phyloP scores from a whole-genome alignment of 2,329 filamentous ascomycete genomes.

The Trichoderma sp. region DNA sequence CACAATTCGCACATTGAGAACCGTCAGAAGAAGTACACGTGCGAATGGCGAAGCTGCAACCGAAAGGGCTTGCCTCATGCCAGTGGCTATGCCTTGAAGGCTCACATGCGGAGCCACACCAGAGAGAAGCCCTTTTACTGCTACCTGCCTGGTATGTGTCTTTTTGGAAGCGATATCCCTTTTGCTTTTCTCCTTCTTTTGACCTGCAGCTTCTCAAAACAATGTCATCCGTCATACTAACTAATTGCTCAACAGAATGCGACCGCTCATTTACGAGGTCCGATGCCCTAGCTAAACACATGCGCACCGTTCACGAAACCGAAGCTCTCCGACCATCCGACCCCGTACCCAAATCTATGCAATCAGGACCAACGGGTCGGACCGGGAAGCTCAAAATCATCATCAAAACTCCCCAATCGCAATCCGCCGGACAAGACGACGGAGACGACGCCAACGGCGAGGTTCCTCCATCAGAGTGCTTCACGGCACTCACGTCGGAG shows the following conservation, averaged over 20 bases:
- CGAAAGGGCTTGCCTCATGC: conserved; percentile 89
- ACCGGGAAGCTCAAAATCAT: conserved; percentile 60
- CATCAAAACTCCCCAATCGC: conserved; percentile 59
- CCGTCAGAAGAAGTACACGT: conserved; percentile 95
- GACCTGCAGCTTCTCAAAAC: background rate
- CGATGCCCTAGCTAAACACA: conserved; percentile 94
- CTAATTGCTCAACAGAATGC: conserved; percentile 64
- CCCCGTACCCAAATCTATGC: conserved; percentile 68
- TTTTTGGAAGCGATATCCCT: background rate
- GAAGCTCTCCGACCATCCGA: conserved; percentile 83
- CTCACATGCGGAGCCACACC: conserved; percentile 97
- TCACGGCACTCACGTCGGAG: conserved; percentile 53
- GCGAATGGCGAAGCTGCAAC: conserved; percentile 89
- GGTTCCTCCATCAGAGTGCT: conserved; percentile 55
- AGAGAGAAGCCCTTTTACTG: conserved; percentile 99
- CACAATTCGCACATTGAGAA: conserved; percentile 93
- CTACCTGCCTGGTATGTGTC: conserved; percentile 75
- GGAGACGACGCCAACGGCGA: conserved; percentile 55
- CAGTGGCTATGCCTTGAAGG: conserved; percentile 91
- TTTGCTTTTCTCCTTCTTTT: background rate
- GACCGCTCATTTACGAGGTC: conserved; percentile 95
- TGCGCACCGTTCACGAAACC: conserved; percentile 97
- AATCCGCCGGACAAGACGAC: conserved; percentile 55
- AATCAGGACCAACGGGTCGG: conserved; percentile 44
- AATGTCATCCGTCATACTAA: background rate